Percentiles rank a stretch among this genome's conserved stretches.
Conservation (phyloP, 345 rosid species). For the Sisymbrium altissimum region DNA sequence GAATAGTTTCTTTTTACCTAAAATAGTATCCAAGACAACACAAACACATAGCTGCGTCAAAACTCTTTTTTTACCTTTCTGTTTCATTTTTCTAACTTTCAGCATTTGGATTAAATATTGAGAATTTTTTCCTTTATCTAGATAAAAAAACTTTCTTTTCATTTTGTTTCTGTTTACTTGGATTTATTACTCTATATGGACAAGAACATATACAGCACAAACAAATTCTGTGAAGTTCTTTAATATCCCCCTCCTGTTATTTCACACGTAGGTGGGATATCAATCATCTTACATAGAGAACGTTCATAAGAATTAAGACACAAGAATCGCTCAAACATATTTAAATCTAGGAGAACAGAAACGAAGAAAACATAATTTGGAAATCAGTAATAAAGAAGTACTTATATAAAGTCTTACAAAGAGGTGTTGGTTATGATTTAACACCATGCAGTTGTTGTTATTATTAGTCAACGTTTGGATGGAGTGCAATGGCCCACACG, state of each 20-base stretch:
- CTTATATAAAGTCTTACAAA: background rate
- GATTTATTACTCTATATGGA: background rate
- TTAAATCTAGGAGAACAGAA: background rate
- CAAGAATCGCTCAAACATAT: background rate
- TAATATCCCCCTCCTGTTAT: background rate
- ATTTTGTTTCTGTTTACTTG: background rate
- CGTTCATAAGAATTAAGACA: background rate
- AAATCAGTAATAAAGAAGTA: background rate
- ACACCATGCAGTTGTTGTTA: conserved; percentile 3
- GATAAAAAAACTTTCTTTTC: no score
- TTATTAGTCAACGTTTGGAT: conserved; percentile 23
- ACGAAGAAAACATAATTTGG: no score
- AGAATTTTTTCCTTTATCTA: no score
- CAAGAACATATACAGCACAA: background rate
- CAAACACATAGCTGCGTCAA: background rate
- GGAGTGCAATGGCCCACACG: conserved; percentile 16
- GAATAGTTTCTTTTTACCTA: background rate
- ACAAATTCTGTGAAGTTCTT: background rate
- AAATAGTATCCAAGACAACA: background rate
- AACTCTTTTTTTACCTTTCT: background rate
- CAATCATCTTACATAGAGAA: background rate
- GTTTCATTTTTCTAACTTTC: background rate
- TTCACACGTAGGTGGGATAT: background rate
- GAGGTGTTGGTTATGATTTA: background rate
- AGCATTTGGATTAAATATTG: background rate